Evolutionary conservation across 805 yeast genomes (phyloP).

Genomic region (Ogataea zsoltii): DNA sequence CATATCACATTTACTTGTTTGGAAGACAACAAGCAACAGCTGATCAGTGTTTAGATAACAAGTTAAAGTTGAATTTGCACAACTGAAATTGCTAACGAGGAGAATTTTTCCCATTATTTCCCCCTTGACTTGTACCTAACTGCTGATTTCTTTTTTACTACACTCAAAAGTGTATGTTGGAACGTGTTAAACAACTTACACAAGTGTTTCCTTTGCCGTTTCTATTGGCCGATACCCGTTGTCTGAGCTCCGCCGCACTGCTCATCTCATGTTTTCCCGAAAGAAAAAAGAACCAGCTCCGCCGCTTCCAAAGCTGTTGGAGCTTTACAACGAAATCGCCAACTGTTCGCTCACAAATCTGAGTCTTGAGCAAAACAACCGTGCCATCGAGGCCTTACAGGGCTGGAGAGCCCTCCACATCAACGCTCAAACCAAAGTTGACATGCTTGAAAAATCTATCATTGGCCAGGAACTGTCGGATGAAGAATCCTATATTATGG

Average conservation of each 20-base stretch:
- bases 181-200: too few species aligned
- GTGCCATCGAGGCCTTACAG: conserved; percentile 55
- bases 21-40: background rate
- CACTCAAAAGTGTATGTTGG: too few species aligned
- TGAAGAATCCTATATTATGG: conserved; percentile 47
- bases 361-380: conserved; percentile 55
- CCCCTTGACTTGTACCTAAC: too few species aligned
- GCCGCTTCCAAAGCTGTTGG: conserved; percentile 58
- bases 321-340: conserved; percentile 62
- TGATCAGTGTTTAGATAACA: background rate
- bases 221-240: too few species aligned
- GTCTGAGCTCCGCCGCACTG: too few species aligned
- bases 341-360: conserved; percentile 57
- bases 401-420: conserved; percentile 79
- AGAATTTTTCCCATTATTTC: too few species aligned
- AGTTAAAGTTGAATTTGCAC: too few species aligned
- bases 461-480: conserved; percentile 36
- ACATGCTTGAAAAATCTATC: conserved; percentile 46
- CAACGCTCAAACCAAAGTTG: conserved; percentile 55
- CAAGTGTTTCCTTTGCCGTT: too few species aligned
- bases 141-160: too few species aligned
- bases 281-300: conserved; percentile 64
- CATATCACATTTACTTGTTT: background rate
- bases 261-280: conserved; percentile 44
- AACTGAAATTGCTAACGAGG: too few species aligned